Evolutionary conservation across 2,329 filamentous ascomycete species (phyloP).

Genomic region (Stagonosporopsis chrysanthemi): DNA sequence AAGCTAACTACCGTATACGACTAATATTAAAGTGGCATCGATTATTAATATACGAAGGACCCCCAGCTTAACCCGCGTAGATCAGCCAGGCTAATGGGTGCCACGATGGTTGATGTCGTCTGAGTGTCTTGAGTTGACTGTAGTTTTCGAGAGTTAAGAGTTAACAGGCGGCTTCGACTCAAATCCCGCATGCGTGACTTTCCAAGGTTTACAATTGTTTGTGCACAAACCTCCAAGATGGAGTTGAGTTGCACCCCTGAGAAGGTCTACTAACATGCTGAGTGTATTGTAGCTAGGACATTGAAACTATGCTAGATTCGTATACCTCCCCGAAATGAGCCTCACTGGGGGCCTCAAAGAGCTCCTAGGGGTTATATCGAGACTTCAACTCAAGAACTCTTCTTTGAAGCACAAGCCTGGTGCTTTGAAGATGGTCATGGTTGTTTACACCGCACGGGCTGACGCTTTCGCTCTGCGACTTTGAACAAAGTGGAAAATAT

Average conservation of each 20-base stretch:
- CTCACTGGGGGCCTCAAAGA: neutral
- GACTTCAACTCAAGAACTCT: neutral
- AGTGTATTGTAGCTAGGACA: neutral
- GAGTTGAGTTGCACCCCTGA: neutral
- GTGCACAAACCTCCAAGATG: neutral
- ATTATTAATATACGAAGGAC: too few relatives aligned
- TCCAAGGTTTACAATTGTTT: too few relatives aligned
- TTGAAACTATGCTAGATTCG: neutral
- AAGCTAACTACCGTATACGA: too few relatives aligned
- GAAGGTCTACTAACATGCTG: neutral
- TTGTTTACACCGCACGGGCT: neutral
- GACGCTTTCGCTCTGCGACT: too few relatives aligned
- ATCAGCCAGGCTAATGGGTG: too few relatives aligned
- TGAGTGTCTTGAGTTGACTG: too few relatives aligned
- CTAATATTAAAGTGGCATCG: too few relatives aligned
- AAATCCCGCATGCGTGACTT: too few relatives aligned
- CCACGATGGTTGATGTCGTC: too few relatives aligned
- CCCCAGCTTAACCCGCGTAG: too few relatives aligned
- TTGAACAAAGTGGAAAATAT: too few relatives aligned
- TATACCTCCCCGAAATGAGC: slow-evolving; percentile 8
- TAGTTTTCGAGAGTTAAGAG: neutral
- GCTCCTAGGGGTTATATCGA: neutral
- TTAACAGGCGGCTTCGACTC: neutral
- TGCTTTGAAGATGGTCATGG: neutral
- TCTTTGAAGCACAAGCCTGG: neutral